Base-by-base conservation (phyloP, 2,329 filamentous ascomycete species). In the Xylariaceae sp. region DNA sequence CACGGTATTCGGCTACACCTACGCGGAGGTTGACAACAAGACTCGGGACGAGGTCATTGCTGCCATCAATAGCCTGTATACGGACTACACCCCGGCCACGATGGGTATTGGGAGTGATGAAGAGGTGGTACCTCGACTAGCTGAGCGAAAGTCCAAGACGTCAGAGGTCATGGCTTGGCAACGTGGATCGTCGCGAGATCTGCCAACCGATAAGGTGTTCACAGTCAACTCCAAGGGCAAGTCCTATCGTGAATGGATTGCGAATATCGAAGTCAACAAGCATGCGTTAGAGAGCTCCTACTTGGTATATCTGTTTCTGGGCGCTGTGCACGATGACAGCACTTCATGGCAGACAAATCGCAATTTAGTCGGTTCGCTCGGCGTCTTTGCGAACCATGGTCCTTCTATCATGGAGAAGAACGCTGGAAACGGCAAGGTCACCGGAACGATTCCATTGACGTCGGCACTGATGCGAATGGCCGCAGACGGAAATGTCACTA, bases 1-100 rank as follows among this genome's bases (percentile, higher is more conserved):
- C 5, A 77, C 78, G 30, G 77, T 75, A 1, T 88, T 94, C 71
- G 86, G 86, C 11, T 94, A 94, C 71, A 86, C 84, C 0, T 95
- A 95, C 69, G 78, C 84, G 0, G 90, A 93, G 65, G 82, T 85
- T 37, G 66, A 76, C 13, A 74, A 75, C 59, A 76, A 75, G 70
- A 72, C 67, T 69, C 72, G 65, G 61, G 68, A 73, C 0, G 73
- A 80, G 4, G 77, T 86, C 34, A 75, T 76, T 50, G 72, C 73
- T 1, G 72, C 78, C 1, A 78, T 92, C 65, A 90, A 89, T 68
- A 73, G 70, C 2, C 75, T 88, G 0, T 88, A 89, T 68, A 84
- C 83, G n/a, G 69, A 69, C 53, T 78, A 74, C 57, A 75, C 72
- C 59, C 71, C 74, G 45, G 69, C 73, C n/a, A 70, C 71, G 57